Evolutionary conservation across 2,329 filamentous ascomycete genomes (phyloP).

Genomic region (Arthrobotrys sphaeroides): DNA sequence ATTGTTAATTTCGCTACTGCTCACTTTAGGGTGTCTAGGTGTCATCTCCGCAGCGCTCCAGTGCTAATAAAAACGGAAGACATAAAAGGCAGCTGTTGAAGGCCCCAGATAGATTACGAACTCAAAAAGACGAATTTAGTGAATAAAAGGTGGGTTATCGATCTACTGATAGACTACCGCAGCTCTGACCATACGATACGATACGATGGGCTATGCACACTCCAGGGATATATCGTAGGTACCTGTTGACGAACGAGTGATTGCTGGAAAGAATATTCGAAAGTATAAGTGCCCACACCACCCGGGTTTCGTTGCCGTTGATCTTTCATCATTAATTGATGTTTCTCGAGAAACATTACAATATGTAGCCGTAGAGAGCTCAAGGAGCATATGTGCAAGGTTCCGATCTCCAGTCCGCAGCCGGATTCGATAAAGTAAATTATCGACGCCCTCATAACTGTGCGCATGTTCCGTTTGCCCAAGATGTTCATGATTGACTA

Average conservation of each 20-base stretch:
- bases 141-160: neutral
- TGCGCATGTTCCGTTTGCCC: neutral
- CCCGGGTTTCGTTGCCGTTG: conserved; percentile 15
- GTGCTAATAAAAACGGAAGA: neutral
- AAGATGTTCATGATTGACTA: conserved; percentile 21
- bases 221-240: no score
- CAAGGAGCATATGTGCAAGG: neutral
- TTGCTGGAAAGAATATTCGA: no score
- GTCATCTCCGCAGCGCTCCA: neutral
- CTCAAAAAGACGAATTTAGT: conserved; percentile 22
- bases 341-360: conserved; percentile 39
- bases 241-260: no score
- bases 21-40: conserved; percentile 21
- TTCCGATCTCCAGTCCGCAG: neutral
- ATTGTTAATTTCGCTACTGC: conserved; percentile 28
- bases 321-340: conserved; percentile 5
- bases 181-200: no score
- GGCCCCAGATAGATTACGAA: conserved; percentile 1
- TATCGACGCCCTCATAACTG: neutral
- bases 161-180: no score
- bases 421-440: conserved; percentile 5
- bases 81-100: conserved; percentile 8
- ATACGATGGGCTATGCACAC: no score
- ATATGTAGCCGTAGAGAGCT: neutral
- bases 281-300: conserved; percentile 9